A percentile compares a stretch with the other conserved stretches of the same genome.
Conservation (phyloP, 2,329 filamentous ascomycete genomes). For the Zalaria obscura region DNA sequence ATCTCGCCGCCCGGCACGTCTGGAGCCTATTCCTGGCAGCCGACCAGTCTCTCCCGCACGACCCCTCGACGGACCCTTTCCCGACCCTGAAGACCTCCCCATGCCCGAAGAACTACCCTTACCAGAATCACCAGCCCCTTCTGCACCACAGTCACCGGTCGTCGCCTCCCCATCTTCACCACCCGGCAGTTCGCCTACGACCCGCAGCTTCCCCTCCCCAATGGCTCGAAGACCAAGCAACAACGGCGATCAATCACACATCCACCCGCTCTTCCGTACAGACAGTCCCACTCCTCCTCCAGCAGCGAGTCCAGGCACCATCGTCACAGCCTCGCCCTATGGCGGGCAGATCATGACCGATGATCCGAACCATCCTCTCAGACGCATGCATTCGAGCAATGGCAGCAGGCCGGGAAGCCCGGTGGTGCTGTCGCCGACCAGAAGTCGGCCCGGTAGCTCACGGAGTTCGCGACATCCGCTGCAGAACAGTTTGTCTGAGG, state of each 20-base stretch:
- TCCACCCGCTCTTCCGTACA: slow-evolving; percentile 64
- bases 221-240: slow-evolving; percentile 9
- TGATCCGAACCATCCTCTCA: background rate
- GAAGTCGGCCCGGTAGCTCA: background rate
- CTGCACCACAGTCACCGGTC: background rate
- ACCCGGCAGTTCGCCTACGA: background rate
- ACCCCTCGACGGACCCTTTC: slow-evolving; percentile 39
- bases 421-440: background rate
- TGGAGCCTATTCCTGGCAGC: slow-evolving; percentile 60
- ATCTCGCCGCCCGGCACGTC: slow-evolving; percentile 31
- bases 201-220: slow-evolving; percentile 5
- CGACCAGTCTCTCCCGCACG: slow-evolving; percentile 50
- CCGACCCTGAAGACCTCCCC: slow-evolving; percentile 6
- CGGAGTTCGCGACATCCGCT: background rate
- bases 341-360: slow-evolving; percentile 45
- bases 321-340: slow-evolving; percentile 55
- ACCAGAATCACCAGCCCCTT: slow-evolving; percentile 6
- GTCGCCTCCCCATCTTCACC: background rate
- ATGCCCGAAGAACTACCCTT: slow-evolving; percentile 5
- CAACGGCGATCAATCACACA: slow-evolving; percentile 45
- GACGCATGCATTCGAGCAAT: background rate
- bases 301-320: slow-evolving; percentile 51
- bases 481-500: background rate
- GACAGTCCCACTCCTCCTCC: slow-evolving; percentile 55
- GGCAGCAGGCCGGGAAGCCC: background rate